Percentiles rank a stretch among this genome's conserved stretches.
Conservation (phyloP, 805 yeast species). For the Jamesozyma gamospora region DNA sequence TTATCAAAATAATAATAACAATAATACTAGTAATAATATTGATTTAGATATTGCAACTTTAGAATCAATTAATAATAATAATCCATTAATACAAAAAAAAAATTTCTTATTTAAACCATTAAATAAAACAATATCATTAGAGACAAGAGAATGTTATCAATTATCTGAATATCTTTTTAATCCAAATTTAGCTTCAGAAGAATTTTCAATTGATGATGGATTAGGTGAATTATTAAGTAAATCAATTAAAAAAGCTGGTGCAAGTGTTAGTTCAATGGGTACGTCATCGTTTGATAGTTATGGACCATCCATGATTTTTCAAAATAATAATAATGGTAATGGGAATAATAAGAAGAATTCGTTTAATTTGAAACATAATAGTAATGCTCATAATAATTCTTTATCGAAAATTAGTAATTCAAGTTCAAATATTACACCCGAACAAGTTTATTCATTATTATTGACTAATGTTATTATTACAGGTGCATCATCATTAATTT, state of each 20-base stretch:
- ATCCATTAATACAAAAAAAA: conserved; percentile 15
- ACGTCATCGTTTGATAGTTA: conserved; percentile 9
- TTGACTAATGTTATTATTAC: conserved; percentile 62
- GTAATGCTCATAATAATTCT: background rate
- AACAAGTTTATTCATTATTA: conserved; percentile 22
- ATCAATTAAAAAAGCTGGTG: conserved; percentile 23
- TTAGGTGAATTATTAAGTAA: conserved; percentile 21
- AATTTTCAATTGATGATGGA: conserved; percentile 18
- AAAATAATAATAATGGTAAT: background rate
- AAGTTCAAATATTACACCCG: conserved; percentile 13
- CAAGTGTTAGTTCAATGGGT: conserved; percentile 13
- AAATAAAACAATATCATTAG: conserved; percentile 16
- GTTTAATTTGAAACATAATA: no score
- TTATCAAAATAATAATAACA: conserved; percentile 3
- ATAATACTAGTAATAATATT: no score
- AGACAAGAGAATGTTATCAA: conserved; percentile 18
- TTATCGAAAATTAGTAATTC: background rate
- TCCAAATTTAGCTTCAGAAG: conserved; percentile 15
- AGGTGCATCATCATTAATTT: conserved; percentile 68
- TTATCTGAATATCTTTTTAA: conserved; percentile 24
- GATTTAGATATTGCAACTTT: conserved; percentile 2
- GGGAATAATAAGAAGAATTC: no score
- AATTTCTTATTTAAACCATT: conserved; percentile 13
- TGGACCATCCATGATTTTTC: conserved; percentile 11
- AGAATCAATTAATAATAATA: conserved; percentile 7